Conservation (phyloP, 129 eudicot species). For the Centella asiatica region DNA sequence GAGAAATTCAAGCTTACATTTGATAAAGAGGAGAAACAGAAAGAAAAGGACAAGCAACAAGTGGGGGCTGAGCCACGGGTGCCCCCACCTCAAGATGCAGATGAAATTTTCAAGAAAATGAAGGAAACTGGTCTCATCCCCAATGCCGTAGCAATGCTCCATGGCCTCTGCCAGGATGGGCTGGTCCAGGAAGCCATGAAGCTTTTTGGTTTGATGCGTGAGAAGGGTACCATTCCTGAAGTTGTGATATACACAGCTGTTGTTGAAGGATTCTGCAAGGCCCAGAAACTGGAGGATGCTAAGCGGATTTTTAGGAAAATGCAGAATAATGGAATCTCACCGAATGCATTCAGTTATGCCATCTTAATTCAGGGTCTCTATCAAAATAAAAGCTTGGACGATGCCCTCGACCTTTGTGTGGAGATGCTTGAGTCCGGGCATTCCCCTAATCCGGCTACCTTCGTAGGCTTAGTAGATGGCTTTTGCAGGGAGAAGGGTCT, state of each 20-base stretch:
- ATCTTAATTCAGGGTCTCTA: conserved; percentile 59
- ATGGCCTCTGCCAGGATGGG: conserved; percentile 83
- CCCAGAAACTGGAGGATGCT: conserved; percentile 75
- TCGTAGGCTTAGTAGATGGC: conserved; percentile 54
- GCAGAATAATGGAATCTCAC: conserved; percentile 56
- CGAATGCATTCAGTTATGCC: conserved; percentile 71
- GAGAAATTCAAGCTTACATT: conserved; percentile 53
- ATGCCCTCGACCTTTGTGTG: conserved; percentile 42
- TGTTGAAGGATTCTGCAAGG: conserved; percentile 82
- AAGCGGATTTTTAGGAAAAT: conserved; percentile 69
- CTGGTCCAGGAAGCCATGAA: conserved; percentile 94
- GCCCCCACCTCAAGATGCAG: conserved; percentile 55
- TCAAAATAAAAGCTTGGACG: conserved; percentile 48
- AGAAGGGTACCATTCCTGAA: conserved; percentile 81
- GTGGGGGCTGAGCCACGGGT: background rate
- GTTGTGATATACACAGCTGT: conserved; percentile 89
- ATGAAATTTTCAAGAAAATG: conserved; percentile 81
- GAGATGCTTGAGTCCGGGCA: conserved; percentile 85
- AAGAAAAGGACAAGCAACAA: conserved; percentile 1
- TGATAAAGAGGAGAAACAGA: conserved; percentile 20
- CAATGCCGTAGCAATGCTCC: conserved; percentile 90
- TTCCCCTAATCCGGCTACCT: conserved; percentile 60
- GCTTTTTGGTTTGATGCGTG: conserved; percentile 80
- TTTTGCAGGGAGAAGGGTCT: conserved; percentile 69
- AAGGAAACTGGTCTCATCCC: conserved; percentile 91